Evolutionary conservation across 2,329 filamentous ascomycete genomes (phyloP), one percentile per base, ranked within the genome.

Genomic region (Aspergillus calidoustus): DNA sequence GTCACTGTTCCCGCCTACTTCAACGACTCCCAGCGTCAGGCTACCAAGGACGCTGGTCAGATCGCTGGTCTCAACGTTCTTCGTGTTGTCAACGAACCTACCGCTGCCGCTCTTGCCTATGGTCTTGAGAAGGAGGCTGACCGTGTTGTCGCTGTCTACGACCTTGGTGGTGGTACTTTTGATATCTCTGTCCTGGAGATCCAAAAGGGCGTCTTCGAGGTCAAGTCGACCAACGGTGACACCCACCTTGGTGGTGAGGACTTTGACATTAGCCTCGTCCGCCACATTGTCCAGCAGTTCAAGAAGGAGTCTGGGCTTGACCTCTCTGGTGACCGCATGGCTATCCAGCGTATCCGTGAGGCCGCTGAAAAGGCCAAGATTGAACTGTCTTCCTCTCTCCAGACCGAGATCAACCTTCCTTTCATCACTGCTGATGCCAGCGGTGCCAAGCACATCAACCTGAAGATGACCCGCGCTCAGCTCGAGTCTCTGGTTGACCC

Each of bases 361-460:
- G 94, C 93, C 71, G 93, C 93, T 71, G 94, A 98, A 87, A 97
- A 97, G 89, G 94, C 94, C 77, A 98, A 98, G 92, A 97, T 97
- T 75, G 94, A 97, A 84, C 86, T 98, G 70, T 98, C 94, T 13
- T 97, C 93, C 38, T 93, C 93, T 61, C 87, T 93, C 70, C 92
- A 96, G 81, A 98, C 94, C 70, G 94, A 97, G 76, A 97, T 98
- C 83, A 97, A 96, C 86, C 88, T 98, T 76, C 94, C 94, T 69
- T 98, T 98, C 88, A 97, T 98, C 82, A 97, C 93, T 78, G 94
- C 94, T 74, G 93, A 97, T 77, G 87, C 93, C 65, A 95, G 91
- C 62, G 95, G 94, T 73, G 94, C 94, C 71, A 97, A 97, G 88
- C 94, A 98, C 87, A 97, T 98, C 83, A 97, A 97, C 88, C 86